Evolutionary conservation across 441 rosid species (phyloP).

Genomic region (Jatropha podagrica): DNA sequence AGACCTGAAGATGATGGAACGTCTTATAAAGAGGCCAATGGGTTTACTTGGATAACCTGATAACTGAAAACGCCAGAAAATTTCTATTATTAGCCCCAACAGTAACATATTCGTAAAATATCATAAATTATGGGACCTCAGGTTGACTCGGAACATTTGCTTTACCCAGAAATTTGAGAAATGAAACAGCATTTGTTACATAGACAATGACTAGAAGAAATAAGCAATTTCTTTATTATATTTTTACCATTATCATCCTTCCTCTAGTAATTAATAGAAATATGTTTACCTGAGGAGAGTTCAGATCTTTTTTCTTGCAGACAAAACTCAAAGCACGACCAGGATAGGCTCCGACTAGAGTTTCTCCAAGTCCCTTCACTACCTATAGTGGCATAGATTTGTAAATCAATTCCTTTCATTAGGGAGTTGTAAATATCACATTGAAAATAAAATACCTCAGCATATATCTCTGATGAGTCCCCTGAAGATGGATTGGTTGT

Average conservation of each 20-base stretch:
- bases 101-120: slow-evolving; percentile 1
- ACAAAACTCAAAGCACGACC: slow-evolving; percentile 95
- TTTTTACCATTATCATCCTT: background rate
- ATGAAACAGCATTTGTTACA: background rate
- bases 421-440: slow-evolving; percentile 2
- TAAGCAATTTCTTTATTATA: background rate
- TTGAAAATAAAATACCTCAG: slow-evolving; percentile 56
- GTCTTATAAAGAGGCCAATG: slow-evolving; percentile 84
- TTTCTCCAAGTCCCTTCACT: slow-evolving; percentile 97
- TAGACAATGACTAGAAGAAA: background rate
- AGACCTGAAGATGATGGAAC: slow-evolving; percentile 86
- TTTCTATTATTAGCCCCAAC: slow-evolving; percentile 23
- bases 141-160: background rate
- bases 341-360: slow-evolving; percentile 98
- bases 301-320: slow-evolving; percentile 71
- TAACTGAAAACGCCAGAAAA: slow-evolving; percentile 47
- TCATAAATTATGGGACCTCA: slow-evolving; percentile 1
- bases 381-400: slow-evolving; percentile 45
- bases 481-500: slow-evolving; percentile 97
- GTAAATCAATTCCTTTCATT: slow-evolving; percentile 15
- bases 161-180: background rate
- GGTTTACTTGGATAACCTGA: slow-evolving; percentile 98
- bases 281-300: slow-evolving; percentile 72
- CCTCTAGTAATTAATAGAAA: background rate
- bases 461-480: slow-evolving; percentile 90